These are phyloP conservation scores for Dendrobium nobile DNA, from an alignment of 106 monocot species.

Conservation along the genomic window DNA sequence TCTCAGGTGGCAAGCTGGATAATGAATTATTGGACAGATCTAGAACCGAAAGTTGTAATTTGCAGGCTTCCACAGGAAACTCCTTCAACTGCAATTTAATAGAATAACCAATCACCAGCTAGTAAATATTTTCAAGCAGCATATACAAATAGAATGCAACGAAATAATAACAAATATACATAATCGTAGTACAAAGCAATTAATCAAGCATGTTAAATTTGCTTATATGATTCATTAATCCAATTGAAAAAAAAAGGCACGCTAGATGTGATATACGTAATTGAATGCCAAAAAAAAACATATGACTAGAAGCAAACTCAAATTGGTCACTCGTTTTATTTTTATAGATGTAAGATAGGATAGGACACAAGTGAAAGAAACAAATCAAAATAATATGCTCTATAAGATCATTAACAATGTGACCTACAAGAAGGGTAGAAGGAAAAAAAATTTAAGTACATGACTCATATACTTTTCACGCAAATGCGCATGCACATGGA, in stretches of 20 bases:
- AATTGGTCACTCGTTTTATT: neutral
- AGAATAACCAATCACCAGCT: slow-evolving; percentile 14
- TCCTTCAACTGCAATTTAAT: slow-evolving; percentile 59
- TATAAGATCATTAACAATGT: neutral
- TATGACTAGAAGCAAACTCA: neutral
- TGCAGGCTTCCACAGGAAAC: slow-evolving; percentile 86
- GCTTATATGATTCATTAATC: neutral
- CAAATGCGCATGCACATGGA: neutral
- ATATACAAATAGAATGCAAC: neutral
- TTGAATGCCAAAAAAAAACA: neutral
- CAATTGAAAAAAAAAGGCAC: neutral
- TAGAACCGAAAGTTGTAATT: slow-evolving; percentile 73
- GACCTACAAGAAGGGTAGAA: neutral
- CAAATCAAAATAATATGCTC: neutral
- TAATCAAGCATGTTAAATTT: neutral
- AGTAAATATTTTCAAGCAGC: neutral
- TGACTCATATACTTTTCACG: neutral
- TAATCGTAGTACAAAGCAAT: neutral
- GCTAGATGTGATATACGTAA: neutral
- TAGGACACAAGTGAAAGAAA: neutral
- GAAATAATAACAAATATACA: slow-evolving; percentile 3
- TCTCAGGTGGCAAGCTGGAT: slow-evolving; percentile 86
- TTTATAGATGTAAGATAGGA: neutral
- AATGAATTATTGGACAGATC: slow-evolving; percentile 96
- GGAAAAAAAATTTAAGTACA: neutral